Evolutionary conservation across 257 asterid genomes (phyloP).

Genomic region (Solanum neorickii): DNA sequence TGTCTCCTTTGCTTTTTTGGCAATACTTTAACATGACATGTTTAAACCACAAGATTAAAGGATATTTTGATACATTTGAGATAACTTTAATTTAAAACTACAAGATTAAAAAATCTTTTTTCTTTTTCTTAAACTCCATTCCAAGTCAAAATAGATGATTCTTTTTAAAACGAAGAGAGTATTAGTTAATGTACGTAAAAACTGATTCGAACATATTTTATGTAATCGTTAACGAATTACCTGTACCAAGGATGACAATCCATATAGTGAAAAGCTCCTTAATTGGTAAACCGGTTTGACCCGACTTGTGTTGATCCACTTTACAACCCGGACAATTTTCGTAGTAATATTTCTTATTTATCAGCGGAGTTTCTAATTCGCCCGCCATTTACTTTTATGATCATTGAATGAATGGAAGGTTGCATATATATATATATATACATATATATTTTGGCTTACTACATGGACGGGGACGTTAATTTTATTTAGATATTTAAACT

Average conservation of each 20-base stretch:
- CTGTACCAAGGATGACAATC: background rate
- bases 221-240: background rate
- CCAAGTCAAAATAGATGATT: no score
- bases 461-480: background rate
- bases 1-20: no score
- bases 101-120: no score
- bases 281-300: background rate
- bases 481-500: background rate
- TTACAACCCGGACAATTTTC: background rate
- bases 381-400: background rate
- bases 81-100: no score
- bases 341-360: background rate
- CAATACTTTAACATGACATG: no score
- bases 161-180: accelerated
- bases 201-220: no score
- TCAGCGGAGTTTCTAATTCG: background rate
- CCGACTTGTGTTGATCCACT: background rate
- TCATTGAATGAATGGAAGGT: background rate
- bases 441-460: background rate
- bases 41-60: no score
- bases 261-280: background rate
- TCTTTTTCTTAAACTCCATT: no score
- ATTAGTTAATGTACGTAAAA: no score
- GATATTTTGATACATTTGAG: no score
- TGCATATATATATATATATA: background rate